Percentiles rank a stretch among this genome's conserved stretches.
phyloP scores from a whole-genome alignment of 202 grass and related monocot genomes.

The Setaria italica region DNA sequence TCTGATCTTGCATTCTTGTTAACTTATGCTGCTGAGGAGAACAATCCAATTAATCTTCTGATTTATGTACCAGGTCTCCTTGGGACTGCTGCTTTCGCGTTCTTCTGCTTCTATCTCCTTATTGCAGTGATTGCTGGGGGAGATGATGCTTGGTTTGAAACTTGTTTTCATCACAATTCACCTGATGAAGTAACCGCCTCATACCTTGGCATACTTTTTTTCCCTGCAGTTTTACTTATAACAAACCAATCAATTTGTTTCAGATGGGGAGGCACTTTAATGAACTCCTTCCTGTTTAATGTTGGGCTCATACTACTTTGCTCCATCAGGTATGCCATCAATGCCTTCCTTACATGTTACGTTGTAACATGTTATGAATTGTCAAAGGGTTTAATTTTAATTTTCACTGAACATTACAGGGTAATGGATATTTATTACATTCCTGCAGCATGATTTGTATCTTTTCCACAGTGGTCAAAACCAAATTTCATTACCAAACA shows the following conservation, averaged over 20 bases:
- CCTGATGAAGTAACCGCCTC: conserved; percentile 2
- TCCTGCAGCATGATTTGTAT: too few relatives aligned
- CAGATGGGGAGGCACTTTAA: conserved; percentile 26
- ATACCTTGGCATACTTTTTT: neutral
- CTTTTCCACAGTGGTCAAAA: too few relatives aligned
- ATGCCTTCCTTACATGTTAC: neutral
- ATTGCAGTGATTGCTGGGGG: too few relatives aligned
- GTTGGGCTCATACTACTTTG: conserved; percentile 27
- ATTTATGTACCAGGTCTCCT: conserved; percentile 76
- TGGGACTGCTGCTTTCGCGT: conserved; percentile 95
- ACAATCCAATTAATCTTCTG: conserved; percentile 15
- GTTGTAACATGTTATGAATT: neutral
- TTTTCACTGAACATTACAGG: too few relatives aligned
- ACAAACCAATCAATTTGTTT: neutral
- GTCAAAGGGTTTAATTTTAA: neutral
- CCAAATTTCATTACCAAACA: too few relatives aligned
- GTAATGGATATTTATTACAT: neutral
- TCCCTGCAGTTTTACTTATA: neutral
- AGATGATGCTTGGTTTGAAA: conserved; percentile 20
- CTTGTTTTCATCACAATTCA: conserved; percentile 19
- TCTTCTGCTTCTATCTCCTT: too few relatives aligned
- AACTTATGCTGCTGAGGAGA: conserved; percentile 11
- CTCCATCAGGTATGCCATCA: conserved; percentile 8
- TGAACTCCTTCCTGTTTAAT: conserved; percentile 24
- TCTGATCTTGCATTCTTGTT: conserved; percentile 14